Conservation (phyloP, 1,139 yeast genomes). For the Geotrichum klebahnii region DNA sequence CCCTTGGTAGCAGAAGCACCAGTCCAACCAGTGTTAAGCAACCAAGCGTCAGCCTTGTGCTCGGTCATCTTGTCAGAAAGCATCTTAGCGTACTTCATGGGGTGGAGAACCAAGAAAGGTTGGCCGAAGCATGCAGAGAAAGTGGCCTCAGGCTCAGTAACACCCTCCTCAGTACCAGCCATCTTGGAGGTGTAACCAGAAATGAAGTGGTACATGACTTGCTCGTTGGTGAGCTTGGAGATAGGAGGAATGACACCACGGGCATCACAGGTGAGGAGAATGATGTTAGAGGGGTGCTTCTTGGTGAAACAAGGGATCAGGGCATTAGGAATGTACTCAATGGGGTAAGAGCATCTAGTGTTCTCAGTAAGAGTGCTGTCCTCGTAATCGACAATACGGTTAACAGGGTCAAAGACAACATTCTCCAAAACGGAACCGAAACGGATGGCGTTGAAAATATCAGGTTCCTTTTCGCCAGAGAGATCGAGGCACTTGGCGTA, state of each 20-base stretch:
- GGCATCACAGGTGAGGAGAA: conserved; percentile 94
- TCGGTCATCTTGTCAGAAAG: conserved; percentile 86
- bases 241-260: conserved; percentile 97
- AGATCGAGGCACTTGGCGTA: conserved; percentile 96
- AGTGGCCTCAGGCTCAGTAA: conserved; percentile 96
- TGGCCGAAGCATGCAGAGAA: conserved; percentile 99
- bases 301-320: conserved; percentile 91
- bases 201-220: conserved; percentile 98
- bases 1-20: conserved; percentile 91
- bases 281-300: conserved; percentile 86
- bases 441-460: conserved; percentile 89
- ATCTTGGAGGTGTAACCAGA: conserved; percentile 98
- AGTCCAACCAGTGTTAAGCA: conserved; percentile 97
- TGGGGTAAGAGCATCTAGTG: conserved; percentile 98
- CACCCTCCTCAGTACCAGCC: conserved; percentile 99
- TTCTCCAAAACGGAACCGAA: conserved; percentile 94
- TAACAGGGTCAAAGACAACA: conserved; percentile 74
- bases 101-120: conserved; percentile 97
- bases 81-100: conserved; percentile 97
- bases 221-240: conserved; percentile 86
- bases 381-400: conserved; percentile 82
- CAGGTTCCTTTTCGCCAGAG: conserved; percentile 92
- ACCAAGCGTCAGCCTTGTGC: conserved; percentile 92
- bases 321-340: conserved; percentile 93
- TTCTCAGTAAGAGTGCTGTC: conserved; percentile 81